Base-by-base conservation (phyloP, 106 monocot genomes). In the Agapanthus africanus region DNA sequence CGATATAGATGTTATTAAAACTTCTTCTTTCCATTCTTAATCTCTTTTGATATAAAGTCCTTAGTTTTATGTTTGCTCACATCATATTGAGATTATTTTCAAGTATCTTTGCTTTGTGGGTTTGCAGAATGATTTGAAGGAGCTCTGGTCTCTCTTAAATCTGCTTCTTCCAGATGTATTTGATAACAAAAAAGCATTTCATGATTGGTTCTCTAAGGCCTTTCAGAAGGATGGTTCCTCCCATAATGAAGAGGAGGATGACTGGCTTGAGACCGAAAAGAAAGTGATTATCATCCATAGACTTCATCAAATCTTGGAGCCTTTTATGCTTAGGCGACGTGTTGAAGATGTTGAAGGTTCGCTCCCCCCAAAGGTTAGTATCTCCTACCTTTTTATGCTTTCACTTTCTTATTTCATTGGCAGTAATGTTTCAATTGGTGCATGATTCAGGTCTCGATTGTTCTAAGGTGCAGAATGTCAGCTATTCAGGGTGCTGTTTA, bases 121-220 rank as follows among this genome's bases (percentile, higher is more conserved):
- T 72, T 5, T 68, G 30, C 89, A 97, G 97, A 97, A 97, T 81
- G 92, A 97, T 75, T 65, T 97, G 67, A 97, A 97, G 80, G 92
- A 97, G 69, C 87, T 97, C 13, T 97, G 97, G 97, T 97, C 97
- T 23, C 84, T 97, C 15, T 69, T 97, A 71, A 97, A 97, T 82
- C 71, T 97, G 40, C 89, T 97, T 66, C 86, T 97, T 19, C 97
- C 97, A 28, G 97, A 97, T 79, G 97, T 97, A 49, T 97, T 97
- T 72, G 97, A 97, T 72, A 97, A 92, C 73, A 78, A 84, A 9
- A 97, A 87, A 67, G 89, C 92, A 70, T 97, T 97, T 78, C 78
- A 90, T 79, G 97, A 97, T 82, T 97, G 97, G 97, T 97, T 97
- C 76, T 92, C 97, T 41, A 97, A 92, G 84, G 91, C 97, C 23